Conservation (phyloP, 2,329 filamentous ascomycete species). For the Tolypocladium guangdongense region DNA sequence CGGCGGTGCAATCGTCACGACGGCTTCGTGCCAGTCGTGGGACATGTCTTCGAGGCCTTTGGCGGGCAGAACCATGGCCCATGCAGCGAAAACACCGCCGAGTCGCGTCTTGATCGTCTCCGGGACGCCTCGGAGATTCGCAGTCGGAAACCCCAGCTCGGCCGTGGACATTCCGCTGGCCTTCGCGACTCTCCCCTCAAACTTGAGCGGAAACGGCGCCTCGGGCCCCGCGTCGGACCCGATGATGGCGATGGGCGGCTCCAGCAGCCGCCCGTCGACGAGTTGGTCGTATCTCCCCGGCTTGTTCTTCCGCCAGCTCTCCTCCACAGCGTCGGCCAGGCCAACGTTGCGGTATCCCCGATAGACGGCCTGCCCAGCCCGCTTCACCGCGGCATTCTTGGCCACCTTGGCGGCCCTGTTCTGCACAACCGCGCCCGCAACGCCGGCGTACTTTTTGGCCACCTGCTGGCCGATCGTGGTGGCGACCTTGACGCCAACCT, state of each 20-base stretch:
- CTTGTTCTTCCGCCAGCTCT: slow-evolving; percentile 26
- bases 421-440: slow-evolving; percentile 28
- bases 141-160: slow-evolving; percentile 38
- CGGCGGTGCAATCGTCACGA: slow-evolving; percentile 45
- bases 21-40: slow-evolving; percentile 44
- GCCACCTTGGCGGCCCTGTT: slow-evolving; percentile 25
- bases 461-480: slow-evolving; percentile 35
- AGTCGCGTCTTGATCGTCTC: slow-evolving; percentile 43
- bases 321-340: slow-evolving; percentile 13
- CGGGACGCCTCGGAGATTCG: slow-evolving; percentile 40
- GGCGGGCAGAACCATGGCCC: slow-evolving; percentile 34
- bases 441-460: slow-evolving; percentile 30
- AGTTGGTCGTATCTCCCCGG: slow-evolving; percentile 25
- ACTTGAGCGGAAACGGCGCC: slow-evolving; percentile 40
- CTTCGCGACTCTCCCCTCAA: slow-evolving; percentile 34
- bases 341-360: slow-evolving; percentile 21
- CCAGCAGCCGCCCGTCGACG: slow-evolving; percentile 18
- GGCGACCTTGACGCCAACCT: slow-evolving; percentile 49
- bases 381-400: slow-evolving; percentile 19
- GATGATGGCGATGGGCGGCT: slow-evolving; percentile 25
- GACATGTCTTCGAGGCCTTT: slow-evolving; percentile 21
- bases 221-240: slow-evolving; percentile 40
- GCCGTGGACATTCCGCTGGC: slow-evolving; percentile 29
- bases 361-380: slow-evolving; percentile 29
- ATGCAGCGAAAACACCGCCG: slow-evolving; percentile 54